Evolutionary conservation across 2,329 filamentous ascomycete species (phyloP).

Genomic region (Verticillium zaregamsianum): DNA sequence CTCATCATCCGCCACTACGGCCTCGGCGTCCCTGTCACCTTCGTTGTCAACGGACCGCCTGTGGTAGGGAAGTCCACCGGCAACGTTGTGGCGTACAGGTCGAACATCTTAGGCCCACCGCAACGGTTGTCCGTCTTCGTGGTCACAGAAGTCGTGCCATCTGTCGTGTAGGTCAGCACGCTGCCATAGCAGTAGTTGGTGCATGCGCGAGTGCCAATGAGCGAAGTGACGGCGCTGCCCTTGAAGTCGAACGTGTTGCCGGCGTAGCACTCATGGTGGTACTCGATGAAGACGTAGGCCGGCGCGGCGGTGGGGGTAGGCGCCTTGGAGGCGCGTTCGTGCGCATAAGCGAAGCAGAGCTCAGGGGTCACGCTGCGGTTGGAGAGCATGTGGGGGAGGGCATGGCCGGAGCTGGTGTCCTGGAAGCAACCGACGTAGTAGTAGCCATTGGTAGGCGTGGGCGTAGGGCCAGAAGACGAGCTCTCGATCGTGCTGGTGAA

Average conservation of each 20-base stretch:
- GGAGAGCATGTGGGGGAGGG: constrained; percentile 23
- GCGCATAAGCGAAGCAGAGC: constrained; percentile 25
- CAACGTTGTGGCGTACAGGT: constrained; percentile 22
- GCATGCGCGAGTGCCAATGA: constrained; percentile 24
- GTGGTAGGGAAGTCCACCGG: constrained; percentile 16
- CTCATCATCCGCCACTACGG: neutral
- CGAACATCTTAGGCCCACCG: constrained; percentile 27
- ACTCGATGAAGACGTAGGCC: constrained; percentile 24
- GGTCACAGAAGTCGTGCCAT: constrained; percentile 15
- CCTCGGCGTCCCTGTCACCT: neutral
- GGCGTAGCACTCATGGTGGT: constrained; percentile 28
- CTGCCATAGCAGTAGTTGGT: constrained; percentile 22
- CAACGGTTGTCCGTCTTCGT: constrained; percentile 23
- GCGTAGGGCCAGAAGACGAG: constrained; percentile 6
- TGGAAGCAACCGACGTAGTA: constrained; percentile 24
- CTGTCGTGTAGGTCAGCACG: constrained; percentile 13
- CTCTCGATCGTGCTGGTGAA: neutral
- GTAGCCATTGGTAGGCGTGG: constrained; percentile 21
- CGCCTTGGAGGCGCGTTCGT: constrained; percentile 19
- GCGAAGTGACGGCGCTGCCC: constrained; percentile 16
- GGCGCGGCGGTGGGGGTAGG: constrained; percentile 19
- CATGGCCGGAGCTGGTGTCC: constrained; percentile 20
- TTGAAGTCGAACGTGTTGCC: constrained; percentile 18
- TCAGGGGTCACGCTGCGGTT: constrained; percentile 28
- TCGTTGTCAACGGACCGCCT: constrained; percentile 13